These are phyloP conservation scores for Cornus florida DNA, from an alignment of 148 eudicot genomes.

Conservation along the genomic window DNA sequence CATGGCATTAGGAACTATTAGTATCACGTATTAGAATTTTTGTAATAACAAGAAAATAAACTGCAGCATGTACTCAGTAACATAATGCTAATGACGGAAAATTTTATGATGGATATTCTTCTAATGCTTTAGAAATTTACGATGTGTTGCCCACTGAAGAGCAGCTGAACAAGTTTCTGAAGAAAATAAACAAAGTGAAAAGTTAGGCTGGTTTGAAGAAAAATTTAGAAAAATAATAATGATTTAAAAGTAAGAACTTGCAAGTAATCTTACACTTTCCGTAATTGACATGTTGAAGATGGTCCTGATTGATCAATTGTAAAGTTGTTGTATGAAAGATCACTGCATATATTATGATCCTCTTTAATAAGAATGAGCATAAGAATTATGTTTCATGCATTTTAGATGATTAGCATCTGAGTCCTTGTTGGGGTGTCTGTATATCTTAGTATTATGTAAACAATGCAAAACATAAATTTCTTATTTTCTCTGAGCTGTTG, in stretches of 20 bases:
- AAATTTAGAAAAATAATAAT: background rate
- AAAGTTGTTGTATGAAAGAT: conserved; percentile 28
- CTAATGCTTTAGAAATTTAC: conserved; percentile 7
- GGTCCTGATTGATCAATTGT: background rate
- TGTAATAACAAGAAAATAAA: background rate
- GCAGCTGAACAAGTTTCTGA: conserved; percentile 26
- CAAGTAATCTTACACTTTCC: conserved; percentile 14
- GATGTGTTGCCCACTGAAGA: conserved; percentile 7
- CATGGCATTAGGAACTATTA: background rate
- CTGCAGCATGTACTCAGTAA: background rate
- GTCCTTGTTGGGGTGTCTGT: too few species aligned
- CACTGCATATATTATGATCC: conserved; percentile 13
- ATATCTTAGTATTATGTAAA: too few species aligned
- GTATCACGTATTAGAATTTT: background rate
- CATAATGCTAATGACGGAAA: background rate
- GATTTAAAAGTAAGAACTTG: background rate
- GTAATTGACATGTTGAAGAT: conserved; percentile 12
- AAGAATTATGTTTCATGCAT: background rate
- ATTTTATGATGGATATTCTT: background rate
- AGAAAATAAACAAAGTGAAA: background rate
- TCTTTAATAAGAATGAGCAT: background rate
- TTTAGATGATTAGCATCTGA: background rate
- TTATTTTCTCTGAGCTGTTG: too few species aligned
- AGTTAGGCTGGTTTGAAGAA: background rate
- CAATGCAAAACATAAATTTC: too few species aligned